Evolutionary conservation across 768 basidiomycete genomes (phyloP).

Genomic region (Lactarius hengduanensis): DNA sequence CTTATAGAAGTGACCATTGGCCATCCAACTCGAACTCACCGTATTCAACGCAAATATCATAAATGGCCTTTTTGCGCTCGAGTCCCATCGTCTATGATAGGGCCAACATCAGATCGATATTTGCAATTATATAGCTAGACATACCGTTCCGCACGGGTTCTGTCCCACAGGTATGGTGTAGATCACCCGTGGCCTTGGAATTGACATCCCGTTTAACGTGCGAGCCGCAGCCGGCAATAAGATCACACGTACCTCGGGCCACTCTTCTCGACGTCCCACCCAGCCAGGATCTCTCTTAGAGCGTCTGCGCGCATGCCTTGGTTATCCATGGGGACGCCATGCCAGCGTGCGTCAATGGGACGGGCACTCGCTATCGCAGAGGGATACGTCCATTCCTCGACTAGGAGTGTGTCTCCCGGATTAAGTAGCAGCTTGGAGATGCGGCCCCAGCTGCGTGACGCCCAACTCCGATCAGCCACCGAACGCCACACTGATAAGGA

Average conservation of each 20-base stretch:
- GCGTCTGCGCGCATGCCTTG: conserved; percentile 63
- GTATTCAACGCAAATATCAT: conserved; percentile 79
- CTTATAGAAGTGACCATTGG: conserved; percentile 6
- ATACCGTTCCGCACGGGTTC: conserved; percentile 75
- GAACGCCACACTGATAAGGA: neutral
- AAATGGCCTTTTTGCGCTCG: conserved; percentile 72
- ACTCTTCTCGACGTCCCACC: conserved; percentile 56
- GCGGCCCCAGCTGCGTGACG: conserved; percentile 48
- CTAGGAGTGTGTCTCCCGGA: conserved; percentile 57
- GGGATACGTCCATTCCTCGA: conserved; percentile 77
- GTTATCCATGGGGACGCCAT: conserved; percentile 66
- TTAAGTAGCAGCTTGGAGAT: conserved; percentile 61
- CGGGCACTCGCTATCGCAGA: conserved; percentile 43
- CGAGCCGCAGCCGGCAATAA: neutral
- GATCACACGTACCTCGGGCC: neutral
- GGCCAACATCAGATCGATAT: conserved; percentile 3
- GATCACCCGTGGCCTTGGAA: conserved; percentile 60
- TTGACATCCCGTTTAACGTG: neutral
- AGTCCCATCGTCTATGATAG: conserved; percentile 53
- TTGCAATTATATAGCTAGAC: conserved; percentile 28
- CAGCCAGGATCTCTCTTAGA: conserved; percentile 55
- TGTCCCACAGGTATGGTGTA: conserved; percentile 82
- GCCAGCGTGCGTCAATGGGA: conserved; percentile 44
- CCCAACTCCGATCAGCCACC: neutral
- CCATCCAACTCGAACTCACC: conserved; percentile 40